Evolutionary conservation across 2,329 filamentous ascomycete species (phyloP), one percentile per base, ranked within the genome.

Genomic region (Gaeumannomyces tritici): DNA sequence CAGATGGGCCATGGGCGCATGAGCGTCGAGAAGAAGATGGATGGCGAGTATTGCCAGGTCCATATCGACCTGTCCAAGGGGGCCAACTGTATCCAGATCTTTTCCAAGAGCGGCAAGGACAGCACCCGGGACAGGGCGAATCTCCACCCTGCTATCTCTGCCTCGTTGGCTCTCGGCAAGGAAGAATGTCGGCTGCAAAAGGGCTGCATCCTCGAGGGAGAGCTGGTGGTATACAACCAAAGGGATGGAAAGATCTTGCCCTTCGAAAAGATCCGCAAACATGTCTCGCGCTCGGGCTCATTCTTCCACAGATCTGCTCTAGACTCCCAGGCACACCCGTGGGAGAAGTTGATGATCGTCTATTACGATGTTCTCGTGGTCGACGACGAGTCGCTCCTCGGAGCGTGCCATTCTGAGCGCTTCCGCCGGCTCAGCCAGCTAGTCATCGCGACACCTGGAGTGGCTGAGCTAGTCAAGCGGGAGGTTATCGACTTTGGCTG

Each of bases 51-150:
- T 67, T 96, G 90, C 67, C 92, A 96, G 72, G 85, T 96, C 33
- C 92, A 96, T 69, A 77, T 96, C 54, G 86, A 96, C 69, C 75
- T 90, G 8, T 76, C 77, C 11, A 84, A 82, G 60, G 75, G 76
- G 21, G 62, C 18, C 58, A 70, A 80, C 1, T 82, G 79, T 59
- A 85, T 96, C 31, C 87, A 89, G 65, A 93, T 96, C 33, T 96
- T 95, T 71, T 96, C 91, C 12, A 97, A 96, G 71, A 95, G 91
- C 69, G 91, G 92, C 63, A 96, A 95, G 71, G 90, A 96, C 67
- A 93, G 91, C 57, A 96, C 91, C 0, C 70, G 76, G 61, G 92
- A 96, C 71, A 83, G 89, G 42, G 67, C 73, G 13, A 78, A 77
- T 1, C 73, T 96, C 27, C 86, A 89, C 65, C 70, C 81, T 2